These are phyloP conservation scores for Kipferlia bialata DNA, from an alignment of 78 protist species.

Conservation along the genomic window DNA sequence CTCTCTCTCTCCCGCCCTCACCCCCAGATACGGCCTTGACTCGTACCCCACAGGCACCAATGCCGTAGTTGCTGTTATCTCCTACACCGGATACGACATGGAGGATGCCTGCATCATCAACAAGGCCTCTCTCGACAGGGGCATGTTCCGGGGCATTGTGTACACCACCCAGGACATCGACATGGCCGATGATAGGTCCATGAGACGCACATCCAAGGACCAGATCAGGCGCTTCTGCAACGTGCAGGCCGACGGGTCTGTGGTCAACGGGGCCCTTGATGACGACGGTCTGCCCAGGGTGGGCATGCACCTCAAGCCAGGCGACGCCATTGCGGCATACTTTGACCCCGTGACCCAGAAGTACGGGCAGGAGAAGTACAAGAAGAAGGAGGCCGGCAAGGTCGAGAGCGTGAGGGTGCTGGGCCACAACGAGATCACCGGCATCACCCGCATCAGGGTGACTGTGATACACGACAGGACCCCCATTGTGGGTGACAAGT, in stretches of 20 bases:
- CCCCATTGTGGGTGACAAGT: conserved; percentile 92
- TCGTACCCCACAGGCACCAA: conserved; percentile 86
- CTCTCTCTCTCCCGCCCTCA: too few relatives aligned
- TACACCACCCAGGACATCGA: conserved; percentile 42
- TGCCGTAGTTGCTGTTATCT: conserved; percentile 84
- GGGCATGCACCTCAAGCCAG: conserved; percentile 20
- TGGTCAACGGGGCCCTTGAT: conserved; percentile 13
- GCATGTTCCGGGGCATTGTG: conserved; percentile 70
- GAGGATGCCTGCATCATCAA: conserved; percentile 77
- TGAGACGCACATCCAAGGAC: neutral
- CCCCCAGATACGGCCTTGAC: conserved; percentile 59
- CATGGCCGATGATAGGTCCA: conserved; percentile 14
- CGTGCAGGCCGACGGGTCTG: neutral
- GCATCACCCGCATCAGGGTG: conserved; percentile 1
- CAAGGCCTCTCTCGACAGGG: conserved; percentile 81
- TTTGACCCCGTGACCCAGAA: conserved; percentile 8
- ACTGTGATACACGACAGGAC: conserved; percentile 32
- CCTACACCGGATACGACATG: conserved; percentile 91
- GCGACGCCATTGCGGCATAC: conserved; percentile 9
- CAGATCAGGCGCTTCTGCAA: neutral
- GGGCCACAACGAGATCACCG: neutral
- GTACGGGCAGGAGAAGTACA: neutral
- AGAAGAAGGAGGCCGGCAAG: neutral
- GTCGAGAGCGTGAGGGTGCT: conserved; percentile 32
- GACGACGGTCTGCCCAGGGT: conserved; percentile 41